phyloP scores from a whole-genome alignment of 2,329 filamentous ascomycete genomes.

The Neofusicoccum ribis region DNA sequence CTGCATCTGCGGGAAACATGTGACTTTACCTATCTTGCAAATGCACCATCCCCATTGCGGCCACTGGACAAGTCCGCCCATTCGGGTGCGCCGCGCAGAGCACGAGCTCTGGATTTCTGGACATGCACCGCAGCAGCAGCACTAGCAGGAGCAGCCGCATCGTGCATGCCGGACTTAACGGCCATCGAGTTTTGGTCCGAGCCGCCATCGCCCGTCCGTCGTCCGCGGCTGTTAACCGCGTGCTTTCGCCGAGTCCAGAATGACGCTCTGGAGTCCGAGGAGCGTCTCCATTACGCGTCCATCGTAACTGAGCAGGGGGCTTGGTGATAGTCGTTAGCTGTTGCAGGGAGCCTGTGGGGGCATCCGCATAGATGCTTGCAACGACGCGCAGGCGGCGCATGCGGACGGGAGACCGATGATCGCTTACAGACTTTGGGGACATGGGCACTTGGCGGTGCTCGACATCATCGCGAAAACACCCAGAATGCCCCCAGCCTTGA shows the following conservation, averaged over 20 bases:
- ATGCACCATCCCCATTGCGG: not conserved
- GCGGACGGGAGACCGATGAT: not conserved
- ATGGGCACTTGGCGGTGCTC: not conserved
- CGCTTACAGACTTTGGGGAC: not conserved
- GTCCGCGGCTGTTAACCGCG: not conserved
- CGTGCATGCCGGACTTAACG: conserved; percentile 4
- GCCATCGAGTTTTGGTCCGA: not conserved
- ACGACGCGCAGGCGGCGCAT: not conserved
- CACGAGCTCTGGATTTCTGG: not conserved
- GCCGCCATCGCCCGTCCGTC: not conserved
- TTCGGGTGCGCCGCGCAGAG: conserved; percentile 1
- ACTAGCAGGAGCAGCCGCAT: not conserved
- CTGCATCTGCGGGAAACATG: conserved; percentile 14
- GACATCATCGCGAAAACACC: conserved; percentile 13
- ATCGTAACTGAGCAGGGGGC: not conserved
- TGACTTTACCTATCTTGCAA: conserved; percentile 3
- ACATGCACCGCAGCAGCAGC: not conserved
- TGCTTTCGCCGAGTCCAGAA: not conserved
- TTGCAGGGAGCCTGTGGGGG: not conserved
- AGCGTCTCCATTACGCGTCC: not conserved
- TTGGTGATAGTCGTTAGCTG: not conserved
- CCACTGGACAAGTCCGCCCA: not conserved
- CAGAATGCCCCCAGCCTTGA: not conserved
- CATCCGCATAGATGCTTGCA: not conserved
- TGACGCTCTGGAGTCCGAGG: not conserved